phyloP scores from a whole-genome alignment of 2,329 filamentous ascomycete genomes.

The Diaporthe vaccinii region DNA sequence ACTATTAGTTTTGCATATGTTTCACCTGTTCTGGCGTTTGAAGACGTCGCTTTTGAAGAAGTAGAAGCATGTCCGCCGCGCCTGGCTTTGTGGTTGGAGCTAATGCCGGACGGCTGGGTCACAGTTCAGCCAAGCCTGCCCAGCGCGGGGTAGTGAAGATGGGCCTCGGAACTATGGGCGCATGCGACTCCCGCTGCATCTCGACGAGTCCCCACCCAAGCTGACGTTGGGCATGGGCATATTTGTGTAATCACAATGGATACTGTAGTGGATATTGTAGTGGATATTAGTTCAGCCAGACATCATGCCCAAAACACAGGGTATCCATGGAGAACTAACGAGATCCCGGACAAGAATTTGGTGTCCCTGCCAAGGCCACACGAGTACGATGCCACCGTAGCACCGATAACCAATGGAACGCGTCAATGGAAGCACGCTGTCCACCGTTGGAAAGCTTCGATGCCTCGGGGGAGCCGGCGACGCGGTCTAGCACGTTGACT shows the following conservation, averaged over 20 bases:
- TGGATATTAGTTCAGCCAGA: neutral
- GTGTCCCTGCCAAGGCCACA: conserved; percentile 1
- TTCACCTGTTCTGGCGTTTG: neutral
- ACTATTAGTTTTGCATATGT: neutral
- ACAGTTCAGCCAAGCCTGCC: neutral
- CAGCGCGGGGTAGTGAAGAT: neutral
- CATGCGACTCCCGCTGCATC: neutral
- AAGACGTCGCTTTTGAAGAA: neutral
- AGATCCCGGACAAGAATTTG: neutral
- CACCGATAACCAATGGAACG: conserved; percentile 19
- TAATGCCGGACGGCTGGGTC: conserved; percentile 6
- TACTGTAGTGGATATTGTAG: neutral
- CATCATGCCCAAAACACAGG: neutral
- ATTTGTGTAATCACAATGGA: neutral
- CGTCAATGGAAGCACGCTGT: conserved; percentile 9
- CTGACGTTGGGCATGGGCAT: neutral
- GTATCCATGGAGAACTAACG: neutral
- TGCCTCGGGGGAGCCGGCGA: conserved; percentile 15
- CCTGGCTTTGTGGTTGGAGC: neutral
- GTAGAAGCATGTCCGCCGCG: neutral
- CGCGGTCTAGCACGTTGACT: conserved; percentile 5
- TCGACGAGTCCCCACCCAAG: neutral
- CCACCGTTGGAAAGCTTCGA: conserved; percentile 12
- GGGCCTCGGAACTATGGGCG: neutral
- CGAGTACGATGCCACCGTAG: neutral